Conservation (phyloP, 805 yeast species). For the Cyberlindnera misumaiensis region DNA sequence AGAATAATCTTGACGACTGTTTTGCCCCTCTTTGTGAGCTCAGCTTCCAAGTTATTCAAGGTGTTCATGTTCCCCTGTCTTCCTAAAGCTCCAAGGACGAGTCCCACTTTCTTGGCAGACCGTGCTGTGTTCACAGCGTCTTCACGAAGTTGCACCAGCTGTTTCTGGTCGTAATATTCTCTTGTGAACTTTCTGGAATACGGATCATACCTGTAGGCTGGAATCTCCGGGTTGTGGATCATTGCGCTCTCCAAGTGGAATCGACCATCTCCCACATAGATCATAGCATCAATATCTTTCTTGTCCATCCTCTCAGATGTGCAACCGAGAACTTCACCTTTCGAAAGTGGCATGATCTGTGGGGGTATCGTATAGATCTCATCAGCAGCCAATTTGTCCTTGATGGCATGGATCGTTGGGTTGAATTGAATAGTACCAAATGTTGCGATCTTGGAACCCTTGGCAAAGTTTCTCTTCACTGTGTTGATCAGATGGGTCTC, state of each 20-base stretch:
- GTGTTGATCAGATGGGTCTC: slow-evolving; percentile 77
- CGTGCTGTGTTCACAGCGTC: slow-evolving; percentile 66
- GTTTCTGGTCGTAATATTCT: slow-evolving; percentile 82
- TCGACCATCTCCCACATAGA: slow-evolving; percentile 93
- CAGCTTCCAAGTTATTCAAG: slow-evolving; percentile 54
- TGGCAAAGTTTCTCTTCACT: slow-evolving; percentile 56
- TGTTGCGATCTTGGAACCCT: slow-evolving; percentile 65
- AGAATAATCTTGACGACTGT: slow-evolving; percentile 74
- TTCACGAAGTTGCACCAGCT: slow-evolving; percentile 65
- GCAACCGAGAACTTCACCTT: slow-evolving; percentile 95
- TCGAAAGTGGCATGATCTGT: slow-evolving; percentile 85
- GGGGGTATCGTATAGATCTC: slow-evolving; percentile 69
- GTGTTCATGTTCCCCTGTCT: slow-evolving; percentile 89
- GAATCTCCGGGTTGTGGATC: slow-evolving; percentile 92
- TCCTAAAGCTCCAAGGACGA: slow-evolving; percentile 89
- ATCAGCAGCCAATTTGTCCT: slow-evolving; percentile 49
- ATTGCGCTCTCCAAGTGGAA: slow-evolving; percentile 93
- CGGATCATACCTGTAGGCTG: slow-evolving; percentile 93
- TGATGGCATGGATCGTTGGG: slow-evolving; percentile 81
- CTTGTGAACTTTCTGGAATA: slow-evolving; percentile 85
- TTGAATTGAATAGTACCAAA: slow-evolving; percentile 97
- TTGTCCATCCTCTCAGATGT: slow-evolving; percentile 78
- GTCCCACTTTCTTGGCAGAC: slow-evolving; percentile 61
- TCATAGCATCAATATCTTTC: slow-evolving; percentile 65
- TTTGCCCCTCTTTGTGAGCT: slow-evolving; percentile 47